Evolutionary conservation across 2,329 filamentous ascomycete species (phyloP).

Genomic region (Phyllosticta citriasiana): DNA sequence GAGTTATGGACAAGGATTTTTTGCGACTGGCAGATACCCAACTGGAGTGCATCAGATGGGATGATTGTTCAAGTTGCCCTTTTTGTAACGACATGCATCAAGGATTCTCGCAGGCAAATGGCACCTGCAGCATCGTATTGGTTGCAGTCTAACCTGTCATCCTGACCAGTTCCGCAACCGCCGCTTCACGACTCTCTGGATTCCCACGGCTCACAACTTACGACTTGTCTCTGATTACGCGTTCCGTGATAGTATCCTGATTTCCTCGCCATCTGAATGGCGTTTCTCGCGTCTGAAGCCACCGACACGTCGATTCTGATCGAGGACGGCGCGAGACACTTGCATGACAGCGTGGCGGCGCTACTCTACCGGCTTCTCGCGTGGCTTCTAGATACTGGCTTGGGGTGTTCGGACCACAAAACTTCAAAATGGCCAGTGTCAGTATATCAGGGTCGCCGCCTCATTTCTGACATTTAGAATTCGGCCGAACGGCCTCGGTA

Average conservation of each 20-base stretch:
- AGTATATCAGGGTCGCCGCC: background rate
- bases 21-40: slow-evolving; percentile 3
- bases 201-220: background rate
- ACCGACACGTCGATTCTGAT: background rate
- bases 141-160: background rate
- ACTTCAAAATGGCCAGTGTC: background rate
- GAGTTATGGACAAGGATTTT: background rate
- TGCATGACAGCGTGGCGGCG: background rate
- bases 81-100: background rate
- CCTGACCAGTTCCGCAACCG: background rate
- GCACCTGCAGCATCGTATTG: background rate
- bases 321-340: background rate
- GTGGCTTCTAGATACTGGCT: background rate
- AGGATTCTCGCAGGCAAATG: background rate
- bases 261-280: background rate
- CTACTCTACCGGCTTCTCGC: background rate
- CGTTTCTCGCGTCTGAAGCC: background rate
- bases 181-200: background rate
- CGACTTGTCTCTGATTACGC: background rate
- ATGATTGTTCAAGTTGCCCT: background rate
- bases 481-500: background rate
- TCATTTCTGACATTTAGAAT: background rate
- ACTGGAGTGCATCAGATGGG: background rate
- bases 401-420: background rate
- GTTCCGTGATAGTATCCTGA: background rate